phyloP scores from a whole-genome alignment of 2,329 filamentous ascomycete genomes.

The Clarireedia hainanense region DNA sequence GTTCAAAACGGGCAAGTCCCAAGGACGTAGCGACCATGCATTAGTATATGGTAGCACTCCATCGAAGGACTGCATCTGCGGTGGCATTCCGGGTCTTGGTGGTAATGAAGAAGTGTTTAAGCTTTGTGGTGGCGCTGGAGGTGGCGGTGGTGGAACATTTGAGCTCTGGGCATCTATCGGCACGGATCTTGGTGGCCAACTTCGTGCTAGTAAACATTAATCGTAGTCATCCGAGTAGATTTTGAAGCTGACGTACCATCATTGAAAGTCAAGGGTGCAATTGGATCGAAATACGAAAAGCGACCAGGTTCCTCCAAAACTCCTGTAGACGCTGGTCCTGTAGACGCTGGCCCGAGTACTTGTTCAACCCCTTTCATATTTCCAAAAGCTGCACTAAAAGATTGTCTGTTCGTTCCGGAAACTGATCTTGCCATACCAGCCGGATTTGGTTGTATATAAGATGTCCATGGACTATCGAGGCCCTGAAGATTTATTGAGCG shows the following conservation, averaged over 20 bases:
- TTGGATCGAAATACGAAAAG: slow-evolving; percentile 2
- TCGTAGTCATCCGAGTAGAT: background rate
- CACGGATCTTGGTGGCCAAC: slow-evolving; percentile 3
- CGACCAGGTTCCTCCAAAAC: background rate
- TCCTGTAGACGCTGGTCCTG: background rate
- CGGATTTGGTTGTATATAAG: background rate
- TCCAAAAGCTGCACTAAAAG: background rate
- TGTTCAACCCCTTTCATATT: background rate
- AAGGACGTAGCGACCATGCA: slow-evolving; percentile 10
- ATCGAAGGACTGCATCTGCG: background rate
- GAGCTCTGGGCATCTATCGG: background rate
- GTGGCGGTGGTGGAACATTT: background rate
- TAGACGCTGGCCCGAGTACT: background rate
- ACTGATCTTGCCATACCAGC: background rate
- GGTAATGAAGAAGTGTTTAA: background rate
- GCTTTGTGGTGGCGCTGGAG: background rate
- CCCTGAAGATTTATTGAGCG: background rate
- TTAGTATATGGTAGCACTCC: background rate
- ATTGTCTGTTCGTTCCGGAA: background rate
- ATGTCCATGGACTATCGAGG: background rate
- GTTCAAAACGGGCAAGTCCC: slow-evolving; percentile 30
- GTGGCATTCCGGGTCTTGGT: background rate
- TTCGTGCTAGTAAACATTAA: background rate
- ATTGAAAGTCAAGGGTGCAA: background rate
- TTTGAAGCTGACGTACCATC: background rate